These are phyloP conservation scores for Ascochyta clinopodiicola DNA, from an alignment of 2,329 filamentous ascomycete species.

Conservation along the genomic window DNA sequence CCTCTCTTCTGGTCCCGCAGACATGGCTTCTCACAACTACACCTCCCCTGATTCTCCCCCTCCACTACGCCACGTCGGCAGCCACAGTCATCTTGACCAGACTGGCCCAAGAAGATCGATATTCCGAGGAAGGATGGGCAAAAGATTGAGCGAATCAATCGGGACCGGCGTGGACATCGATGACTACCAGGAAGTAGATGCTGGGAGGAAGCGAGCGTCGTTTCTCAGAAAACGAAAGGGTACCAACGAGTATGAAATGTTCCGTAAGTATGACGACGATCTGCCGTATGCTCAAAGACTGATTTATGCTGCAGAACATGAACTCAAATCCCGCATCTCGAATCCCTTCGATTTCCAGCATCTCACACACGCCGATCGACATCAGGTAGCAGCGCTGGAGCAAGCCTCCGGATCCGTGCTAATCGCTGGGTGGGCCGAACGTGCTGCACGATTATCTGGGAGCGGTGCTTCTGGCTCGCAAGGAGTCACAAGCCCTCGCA, in stretches of 20 bases:
- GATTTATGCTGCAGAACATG: slow-evolving; percentile 22
- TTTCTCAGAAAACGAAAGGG: slow-evolving; percentile 43
- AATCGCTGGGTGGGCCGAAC: slow-evolving; percentile 41
- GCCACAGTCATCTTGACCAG: slow-evolving; percentile 33
- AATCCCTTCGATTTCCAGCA: slow-evolving; percentile 71
- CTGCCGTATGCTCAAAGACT: background rate
- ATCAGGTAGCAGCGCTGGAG: slow-evolving; percentile 61
- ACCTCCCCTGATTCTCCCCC: slow-evolving; percentile 32
- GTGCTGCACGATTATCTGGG: slow-evolving; percentile 1
- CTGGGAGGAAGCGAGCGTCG: slow-evolving; percentile 37
- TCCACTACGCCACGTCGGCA: slow-evolving; percentile 27
- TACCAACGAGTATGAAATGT: slow-evolving; percentile 28
- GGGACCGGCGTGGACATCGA: slow-evolving; percentile 23
- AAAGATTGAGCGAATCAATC: slow-evolving; percentile 44
- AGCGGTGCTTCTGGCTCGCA: background rate
- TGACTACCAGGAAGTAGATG: slow-evolving; percentile 37
- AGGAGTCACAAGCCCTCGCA: slow-evolving; percentile 3
- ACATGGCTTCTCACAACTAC: slow-evolving; percentile 25
- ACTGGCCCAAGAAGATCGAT: slow-evolving; percentile 35
- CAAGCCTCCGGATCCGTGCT: slow-evolving; percentile 59
- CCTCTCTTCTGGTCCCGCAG: slow-evolving; percentile 29
- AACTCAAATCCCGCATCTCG: slow-evolving; percentile 57
- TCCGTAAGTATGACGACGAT: slow-evolving; percentile 30
- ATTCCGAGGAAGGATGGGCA: slow-evolving; percentile 46
- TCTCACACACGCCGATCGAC: slow-evolving; percentile 64